Evolutionary conservation across 2,329 filamentous ascomycete genomes (phyloP).

Genomic region (Fusarium pseudonygamai): DNA sequence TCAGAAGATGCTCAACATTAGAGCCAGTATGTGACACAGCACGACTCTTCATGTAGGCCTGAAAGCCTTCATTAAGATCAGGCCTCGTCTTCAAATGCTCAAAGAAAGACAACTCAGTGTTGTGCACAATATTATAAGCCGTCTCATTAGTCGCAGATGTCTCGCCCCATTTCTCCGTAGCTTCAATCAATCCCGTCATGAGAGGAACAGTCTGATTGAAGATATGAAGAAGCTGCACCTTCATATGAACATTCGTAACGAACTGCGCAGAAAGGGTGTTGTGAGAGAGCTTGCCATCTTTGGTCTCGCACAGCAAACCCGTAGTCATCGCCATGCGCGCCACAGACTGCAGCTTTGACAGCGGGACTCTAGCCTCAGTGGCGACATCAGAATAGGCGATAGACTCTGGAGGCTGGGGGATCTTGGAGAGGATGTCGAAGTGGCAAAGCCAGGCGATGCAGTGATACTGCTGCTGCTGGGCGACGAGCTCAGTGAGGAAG

Average conservation of each 20-base stretch:
- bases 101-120: conserved; percentile 45
- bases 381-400: conserved; percentile 15
- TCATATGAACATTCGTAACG: conserved; percentile 33
- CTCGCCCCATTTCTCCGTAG: conserved; percentile 42
- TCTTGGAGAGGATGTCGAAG: conserved; percentile 17
- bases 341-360: conserved; percentile 10
- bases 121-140: conserved; percentile 44
- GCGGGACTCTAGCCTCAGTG: conserved; percentile 6
- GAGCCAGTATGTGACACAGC: conserved; percentile 28
- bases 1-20: conserved; percentile 21
- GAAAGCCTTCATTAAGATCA: conserved; percentile 2
- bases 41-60: conserved; percentile 28
- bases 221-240: conserved; percentile 47
- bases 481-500: conserved; percentile 27
- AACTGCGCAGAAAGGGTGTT: conserved; percentile 46
- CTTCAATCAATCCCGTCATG: conserved; percentile 36
- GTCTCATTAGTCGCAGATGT: conserved; percentile 40
- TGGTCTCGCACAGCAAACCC: conserved; percentile 47
- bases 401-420: not conserved
- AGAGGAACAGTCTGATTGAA: conserved; percentile 39
- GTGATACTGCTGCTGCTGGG: conserved; percentile 30
- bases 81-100: conserved; percentile 39
- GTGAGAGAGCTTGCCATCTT: conserved; percentile 45
- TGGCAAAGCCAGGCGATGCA: conserved; percentile 29
- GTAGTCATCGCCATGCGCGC: conserved; percentile 52